Conservation (phyloP, 495 filamentous ascomycete genomes). For the Tuber brumale region DNA sequence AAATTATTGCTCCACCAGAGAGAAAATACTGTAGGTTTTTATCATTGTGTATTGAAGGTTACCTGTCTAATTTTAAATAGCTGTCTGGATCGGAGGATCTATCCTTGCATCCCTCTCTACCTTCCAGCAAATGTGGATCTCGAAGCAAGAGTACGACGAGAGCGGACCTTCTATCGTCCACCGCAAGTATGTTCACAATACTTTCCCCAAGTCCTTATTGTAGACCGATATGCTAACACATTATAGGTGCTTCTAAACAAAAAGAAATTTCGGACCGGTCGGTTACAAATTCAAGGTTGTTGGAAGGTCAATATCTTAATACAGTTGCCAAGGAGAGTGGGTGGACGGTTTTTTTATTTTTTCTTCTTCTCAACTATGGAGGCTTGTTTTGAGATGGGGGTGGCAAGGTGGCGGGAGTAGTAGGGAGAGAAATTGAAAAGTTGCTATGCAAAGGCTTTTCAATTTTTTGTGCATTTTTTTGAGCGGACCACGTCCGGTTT, state of each 20-base stretch:
- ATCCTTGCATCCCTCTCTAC: conserved; percentile 98
- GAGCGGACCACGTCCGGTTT: conserved; percentile 13
- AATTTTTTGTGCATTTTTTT: conserved; percentile 22
- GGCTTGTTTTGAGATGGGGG: conserved; percentile 20
- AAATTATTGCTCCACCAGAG: conserved; percentile 96
- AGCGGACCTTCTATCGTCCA: conserved; percentile 98
- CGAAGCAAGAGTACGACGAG: conserved; percentile 99
- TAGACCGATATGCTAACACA: conserved; percentile 11
- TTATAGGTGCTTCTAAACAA: conserved; percentile 41
- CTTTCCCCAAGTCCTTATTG: background rate
- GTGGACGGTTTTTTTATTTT: conserved; percentile 14
- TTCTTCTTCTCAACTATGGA: background rate
- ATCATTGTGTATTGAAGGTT: background rate
- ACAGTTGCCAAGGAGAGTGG: conserved; percentile 17
- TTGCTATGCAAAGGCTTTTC: conserved; percentile 30
- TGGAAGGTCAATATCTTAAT: conserved; percentile 30
- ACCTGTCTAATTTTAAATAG: conserved; percentile 26
- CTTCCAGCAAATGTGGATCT: conserved; percentile 99
- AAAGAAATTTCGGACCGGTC: conserved; percentile 26
- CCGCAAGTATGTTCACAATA: conserved; percentile 66
- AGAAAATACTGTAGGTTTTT: conserved; percentile 86
- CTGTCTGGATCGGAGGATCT: conserved; percentile 99
- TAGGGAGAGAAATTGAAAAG: conserved; percentile 21
- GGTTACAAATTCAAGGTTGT: conserved; percentile 18
- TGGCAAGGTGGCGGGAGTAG: conserved; percentile 11